Evolutionary conservation across 257 asterid species (phyloP).

Genomic region (Nicotiana paniculata): DNA sequence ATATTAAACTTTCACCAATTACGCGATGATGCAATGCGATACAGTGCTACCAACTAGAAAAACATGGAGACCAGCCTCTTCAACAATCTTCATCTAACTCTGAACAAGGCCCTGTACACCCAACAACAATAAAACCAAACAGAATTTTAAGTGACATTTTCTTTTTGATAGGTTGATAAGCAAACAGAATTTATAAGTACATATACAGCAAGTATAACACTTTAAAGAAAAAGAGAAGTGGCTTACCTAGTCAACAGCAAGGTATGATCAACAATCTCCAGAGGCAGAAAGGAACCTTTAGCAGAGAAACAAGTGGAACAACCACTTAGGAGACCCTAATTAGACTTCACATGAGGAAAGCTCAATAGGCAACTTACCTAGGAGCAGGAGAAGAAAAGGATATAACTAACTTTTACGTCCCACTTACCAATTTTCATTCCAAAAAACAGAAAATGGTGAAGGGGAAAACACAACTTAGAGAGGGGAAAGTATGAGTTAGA

Average conservation of each 20-base stretch:
- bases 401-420: slow-evolving; percentile 26
- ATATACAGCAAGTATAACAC: neutral
- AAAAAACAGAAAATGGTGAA: slow-evolving; percentile 65
- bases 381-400: slow-evolving; percentile 18
- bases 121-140: neutral
- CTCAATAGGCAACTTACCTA: slow-evolving; percentile 9
- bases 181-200: neutral
- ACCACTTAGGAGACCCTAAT: slow-evolving; percentile 12
- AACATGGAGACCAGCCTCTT: slow-evolving; percentile 1
- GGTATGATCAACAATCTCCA: slow-evolving; percentile 51
- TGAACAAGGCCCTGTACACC: neutral
- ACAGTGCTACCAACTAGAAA: neutral
- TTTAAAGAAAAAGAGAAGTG: neutral
- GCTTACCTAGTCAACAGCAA: slow-evolving; percentile 33
- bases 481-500: slow-evolving; percentile 22
- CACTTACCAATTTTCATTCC: slow-evolving; percentile 49
- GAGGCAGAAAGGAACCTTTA: slow-evolving; percentile 14
- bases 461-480: slow-evolving; percentile 29
- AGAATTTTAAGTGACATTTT: neutral
- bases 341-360: slow-evolving; percentile 17
- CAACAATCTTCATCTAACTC: neutral
- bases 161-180: neutral
- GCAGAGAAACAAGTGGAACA: slow-evolving; percentile 2
- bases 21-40: neutral
- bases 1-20: too few species aligned